Evolutionary conservation across 2,329 filamentous ascomycete genomes (phyloP).

Genomic region (Talaromyces amestolkiae): DNA sequence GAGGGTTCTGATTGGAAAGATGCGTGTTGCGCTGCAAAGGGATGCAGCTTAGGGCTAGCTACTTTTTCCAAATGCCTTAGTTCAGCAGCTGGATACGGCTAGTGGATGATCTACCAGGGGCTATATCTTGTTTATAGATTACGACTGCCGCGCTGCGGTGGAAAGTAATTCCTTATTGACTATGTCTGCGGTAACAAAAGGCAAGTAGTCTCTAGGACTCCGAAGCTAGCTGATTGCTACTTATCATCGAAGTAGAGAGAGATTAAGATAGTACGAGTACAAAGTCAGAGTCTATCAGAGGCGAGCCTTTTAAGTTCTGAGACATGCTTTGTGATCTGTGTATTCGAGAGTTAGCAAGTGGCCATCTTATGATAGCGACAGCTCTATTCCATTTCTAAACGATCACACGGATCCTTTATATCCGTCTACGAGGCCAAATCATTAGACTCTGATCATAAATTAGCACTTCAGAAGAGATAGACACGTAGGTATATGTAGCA

Average conservation of each 20-base stretch:
- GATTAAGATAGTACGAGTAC: not conserved
- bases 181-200: not conserved
- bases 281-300: not conserved
- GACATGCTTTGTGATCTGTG: constrained; percentile 2
- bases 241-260: not conserved
- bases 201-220: not conserved
- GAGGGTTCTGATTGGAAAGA: not conserved
- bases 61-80: not conserved
- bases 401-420: not conserved
- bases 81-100: constrained; percentile 1
- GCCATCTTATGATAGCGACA: not conserved
- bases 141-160: not conserved
- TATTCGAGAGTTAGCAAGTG: not conserved
- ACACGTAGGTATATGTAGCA: not conserved
- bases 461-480: not conserved
- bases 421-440: not conserved
- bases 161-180: not conserved
- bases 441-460: not conserved
- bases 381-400: not conserved
- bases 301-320: not conserved
- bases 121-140: not conserved
- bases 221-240: not conserved
- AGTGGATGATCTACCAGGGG: constrained; percentile 1
- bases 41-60: constrained; percentile 7
- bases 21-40: not conserved